Evolutionary conservation across 2,329 filamentous ascomycete genomes (phyloP).

Genomic region (Microdochium paspali): DNA sequence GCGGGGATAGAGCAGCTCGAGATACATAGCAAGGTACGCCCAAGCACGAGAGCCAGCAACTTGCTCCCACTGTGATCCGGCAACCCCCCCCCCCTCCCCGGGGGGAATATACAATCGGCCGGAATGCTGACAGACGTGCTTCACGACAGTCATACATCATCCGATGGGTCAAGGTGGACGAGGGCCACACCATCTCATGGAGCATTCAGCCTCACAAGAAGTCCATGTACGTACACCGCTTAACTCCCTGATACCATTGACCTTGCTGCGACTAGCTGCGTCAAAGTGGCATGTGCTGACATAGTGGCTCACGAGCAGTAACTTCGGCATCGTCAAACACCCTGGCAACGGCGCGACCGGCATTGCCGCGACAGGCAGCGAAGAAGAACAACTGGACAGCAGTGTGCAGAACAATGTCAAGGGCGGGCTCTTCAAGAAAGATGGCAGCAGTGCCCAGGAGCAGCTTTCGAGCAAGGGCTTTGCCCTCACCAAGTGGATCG

Average conservation of each 20-base stretch:
- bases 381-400: conserved; percentile 33
- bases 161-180: conserved; percentile 88
- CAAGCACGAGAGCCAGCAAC: conserved; percentile 9
- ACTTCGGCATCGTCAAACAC: conserved; percentile 97
- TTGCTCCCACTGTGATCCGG: too few relatives aligned
- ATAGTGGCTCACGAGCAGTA: conserved; percentile 34
- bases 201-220: conserved; percentile 97
- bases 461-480: conserved; percentile 58
- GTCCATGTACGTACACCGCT: conserved; percentile 61
- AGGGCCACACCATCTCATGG: conserved; percentile 92
- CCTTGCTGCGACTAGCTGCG: too few relatives aligned
- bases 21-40: conserved; percentile 89
- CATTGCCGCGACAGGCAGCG: conserved; percentile 32
- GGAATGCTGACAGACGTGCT: conserved; percentile 11
- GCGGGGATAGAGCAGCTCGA: conserved; percentile 94
- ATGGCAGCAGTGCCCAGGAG: conserved; percentile 50
- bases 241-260: too few relatives aligned
- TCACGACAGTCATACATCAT: conserved; percentile 81
- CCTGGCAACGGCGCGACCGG: conserved; percentile 60
- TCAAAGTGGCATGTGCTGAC: too few relatives aligned
- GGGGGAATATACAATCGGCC: too few relatives aligned
- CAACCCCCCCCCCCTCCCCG: too few relatives aligned
- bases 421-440: conserved; percentile 42
- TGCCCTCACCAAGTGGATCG: conserved; percentile 71
- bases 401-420: conserved; percentile 28